Evolutionary conservation across 495 filamentous ascomycete genomes (phyloP), one percentile per base, ranked within the genome.

Genomic region (Tetracladium setigerum): DNA sequence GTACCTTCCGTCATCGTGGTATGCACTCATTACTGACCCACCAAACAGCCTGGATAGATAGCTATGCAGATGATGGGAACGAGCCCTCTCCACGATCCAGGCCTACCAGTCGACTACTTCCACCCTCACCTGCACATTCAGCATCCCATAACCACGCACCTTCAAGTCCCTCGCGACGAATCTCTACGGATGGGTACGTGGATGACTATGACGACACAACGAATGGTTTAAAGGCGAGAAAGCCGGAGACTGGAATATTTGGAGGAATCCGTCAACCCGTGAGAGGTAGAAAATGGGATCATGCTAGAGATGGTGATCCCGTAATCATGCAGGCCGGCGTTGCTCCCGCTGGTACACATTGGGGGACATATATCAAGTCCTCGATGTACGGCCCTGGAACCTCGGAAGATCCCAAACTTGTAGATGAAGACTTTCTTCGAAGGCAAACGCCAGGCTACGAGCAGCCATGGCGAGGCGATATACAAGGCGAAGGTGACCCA

Each of bases 201-300:
- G 67, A 75, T 49, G 54, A 44, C 24, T 56, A 54, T 14, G 60
- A 64, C 22, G 57, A 60, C 30, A 35, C 31, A 12, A 35, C 49
- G 7, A 30, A 45, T 9, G 38, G 47, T 13, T 15, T 35, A 16
- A 35, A 13, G 27, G 46, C 42, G 22, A 54, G 52, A 37, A 63
- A 47, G 27, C 40, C 27, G 12, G 56, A 58, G 30, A 56, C 42
- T 16, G 55, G 47, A 34, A 59, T 47, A 43, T 71, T 46, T 59
- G 50, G 50, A 33, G 47, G 43, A 18, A 42, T 59, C 59, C 53
- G 60, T 53, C 47, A 64, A 58, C 50, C 62, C 10, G 62, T 67
- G 41, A 66, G 62, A 30, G 75, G 76, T 4, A 62, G 76, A 42
- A 69, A 70, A 63, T 79, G 75, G 75, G 75, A 79, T 57, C 72